phyloP scores from a whole-genome alignment of 768 basidiomycete species.

The Psilocybe cyanescens region DNA sequence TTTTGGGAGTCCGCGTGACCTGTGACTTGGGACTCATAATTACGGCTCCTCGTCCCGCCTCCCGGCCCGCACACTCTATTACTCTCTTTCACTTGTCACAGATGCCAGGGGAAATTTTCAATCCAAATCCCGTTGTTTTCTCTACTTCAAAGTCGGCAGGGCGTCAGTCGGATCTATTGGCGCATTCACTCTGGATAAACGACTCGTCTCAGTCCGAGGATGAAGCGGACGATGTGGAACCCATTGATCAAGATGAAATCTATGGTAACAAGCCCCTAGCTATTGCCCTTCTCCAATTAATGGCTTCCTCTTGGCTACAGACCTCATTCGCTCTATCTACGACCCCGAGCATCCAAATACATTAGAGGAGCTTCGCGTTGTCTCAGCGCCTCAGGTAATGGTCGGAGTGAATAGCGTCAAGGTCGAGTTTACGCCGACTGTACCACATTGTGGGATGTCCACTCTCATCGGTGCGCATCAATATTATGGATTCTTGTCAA shows the following conservation, averaged over 20 bases:
- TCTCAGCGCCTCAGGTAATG: conserved; percentile 84
- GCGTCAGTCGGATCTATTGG: conserved; percentile 42
- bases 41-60: background rate
- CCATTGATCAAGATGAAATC: conserved; percentile 91
- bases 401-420: conserved; percentile 64
- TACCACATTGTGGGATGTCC: conserved; percentile 97
- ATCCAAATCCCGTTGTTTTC: conserved; percentile 90
- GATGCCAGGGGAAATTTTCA: conserved; percentile 71
- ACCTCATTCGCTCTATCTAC: conserved; percentile 88
- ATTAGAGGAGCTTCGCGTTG: conserved; percentile 94
- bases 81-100: conserved; percentile 14
- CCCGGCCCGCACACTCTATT: conserved; percentile 11
- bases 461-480: conserved; percentile 81
- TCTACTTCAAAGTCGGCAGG: conserved; percentile 49
- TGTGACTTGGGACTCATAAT: conserved; percentile 7
- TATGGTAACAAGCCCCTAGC: conserved; percentile 60
- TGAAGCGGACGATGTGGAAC: conserved; percentile 60
- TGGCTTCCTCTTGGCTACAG: conserved; percentile 40
- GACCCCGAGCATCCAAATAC: conserved; percentile 96
- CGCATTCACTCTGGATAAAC: conserved; percentile 67
- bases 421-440: conserved; percentile 96
- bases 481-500: conserved; percentile 1
- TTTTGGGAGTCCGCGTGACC: conserved; percentile 30
- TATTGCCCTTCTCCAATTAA: background rate
- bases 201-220: conserved; percentile 46